phyloP scores from a whole-genome alignment of 805 yeast species.

The Cyberlindnera bimundalis region DNA sequence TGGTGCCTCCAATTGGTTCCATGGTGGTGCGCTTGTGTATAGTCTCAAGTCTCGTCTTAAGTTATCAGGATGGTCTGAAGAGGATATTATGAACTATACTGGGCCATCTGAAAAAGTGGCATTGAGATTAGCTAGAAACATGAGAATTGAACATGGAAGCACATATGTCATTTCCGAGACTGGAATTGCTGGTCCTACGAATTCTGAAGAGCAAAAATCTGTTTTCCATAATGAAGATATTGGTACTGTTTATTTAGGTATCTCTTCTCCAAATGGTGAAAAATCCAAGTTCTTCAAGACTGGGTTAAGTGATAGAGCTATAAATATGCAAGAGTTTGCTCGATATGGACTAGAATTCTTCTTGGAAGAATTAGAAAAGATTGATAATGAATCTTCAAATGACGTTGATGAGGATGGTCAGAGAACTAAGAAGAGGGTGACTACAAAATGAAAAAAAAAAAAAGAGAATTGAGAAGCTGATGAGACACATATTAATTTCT shows the following conservation, averaged over 20 bases:
- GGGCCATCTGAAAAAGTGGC: constrained; percentile 83
- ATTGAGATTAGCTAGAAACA: constrained; percentile 69
- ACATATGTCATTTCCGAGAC: constrained; percentile 81
- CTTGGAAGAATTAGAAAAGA: constrained; percentile 41
- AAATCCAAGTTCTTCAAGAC: constrained; percentile 45
- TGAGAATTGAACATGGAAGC: constrained; percentile 76
- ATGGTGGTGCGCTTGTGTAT: constrained; percentile 81
- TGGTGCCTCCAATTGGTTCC: constrained; percentile 80
- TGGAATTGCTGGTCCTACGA: constrained; percentile 79
- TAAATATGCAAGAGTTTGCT: constrained; percentile 78
- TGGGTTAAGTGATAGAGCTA: constrained; percentile 47
- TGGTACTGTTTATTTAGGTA: constrained; percentile 71
- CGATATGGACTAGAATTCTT: constrained; percentile 58
- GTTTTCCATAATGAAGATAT: constrained; percentile 36
- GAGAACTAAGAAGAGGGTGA: constrained; percentile 6
- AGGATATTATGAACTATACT: constrained; percentile 67
- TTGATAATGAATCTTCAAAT: constrained; percentile 9
- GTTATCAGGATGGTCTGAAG: constrained; percentile 73
- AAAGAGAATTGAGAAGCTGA: no score
- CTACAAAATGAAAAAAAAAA: background rate
- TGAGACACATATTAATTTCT: no score
- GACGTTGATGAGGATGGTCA: constrained; percentile 4
- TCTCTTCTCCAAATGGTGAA: constrained; percentile 62
- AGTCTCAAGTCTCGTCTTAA: constrained; percentile 71
- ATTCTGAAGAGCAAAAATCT: constrained; percentile 36